Percentiles rank a stretch among this genome's conserved stretches.
Evolutionary conservation across 2,329 filamentous ascomycete genomes (phyloP).

Genomic region (Calonectria crousiana): DNA sequence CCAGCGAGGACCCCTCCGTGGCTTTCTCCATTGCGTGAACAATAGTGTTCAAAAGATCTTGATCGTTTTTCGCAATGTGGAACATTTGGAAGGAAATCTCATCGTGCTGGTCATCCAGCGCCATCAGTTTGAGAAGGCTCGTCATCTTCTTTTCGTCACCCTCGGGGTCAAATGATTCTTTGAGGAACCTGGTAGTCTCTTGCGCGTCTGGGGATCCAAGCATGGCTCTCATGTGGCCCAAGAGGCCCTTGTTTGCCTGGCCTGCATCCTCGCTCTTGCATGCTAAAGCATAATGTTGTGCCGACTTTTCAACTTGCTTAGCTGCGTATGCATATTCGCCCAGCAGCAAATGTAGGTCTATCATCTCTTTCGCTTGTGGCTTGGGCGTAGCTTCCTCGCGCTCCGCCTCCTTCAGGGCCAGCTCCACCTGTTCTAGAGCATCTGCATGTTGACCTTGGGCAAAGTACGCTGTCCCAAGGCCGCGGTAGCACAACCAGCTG

Average conservation of each 20-base stretch:
- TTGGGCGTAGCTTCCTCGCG: not conserved
- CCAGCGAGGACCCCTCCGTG: not conserved
- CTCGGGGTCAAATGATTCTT: not conserved
- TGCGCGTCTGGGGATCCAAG: not conserved
- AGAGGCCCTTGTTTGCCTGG: not conserved
- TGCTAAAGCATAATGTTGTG: not conserved
- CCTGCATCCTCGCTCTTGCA: not conserved
- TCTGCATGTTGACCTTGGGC: not conserved
- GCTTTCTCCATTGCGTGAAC: not conserved
- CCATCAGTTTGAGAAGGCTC: not conserved
- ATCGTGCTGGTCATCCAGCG: not conserved
- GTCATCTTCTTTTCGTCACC: not conserved
- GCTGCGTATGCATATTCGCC: not conserved
- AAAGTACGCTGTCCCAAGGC: not conserved
- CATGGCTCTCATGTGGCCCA: not conserved
- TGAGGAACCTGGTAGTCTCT: not conserved
- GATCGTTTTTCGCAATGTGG: not conserved
- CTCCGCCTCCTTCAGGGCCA: not conserved
- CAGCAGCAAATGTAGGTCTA: not conserved
- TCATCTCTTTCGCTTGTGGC: not conserved
- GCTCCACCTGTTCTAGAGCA: not conserved
- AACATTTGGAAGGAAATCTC: not conserved
- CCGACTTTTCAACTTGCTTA: not conserved
- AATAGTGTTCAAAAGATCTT: not conserved
- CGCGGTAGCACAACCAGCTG: not conserved